Evolutionary conservation across 768 basidiomycete genomes (phyloP).

Genomic region (Macrolepiota fuliginosa): DNA sequence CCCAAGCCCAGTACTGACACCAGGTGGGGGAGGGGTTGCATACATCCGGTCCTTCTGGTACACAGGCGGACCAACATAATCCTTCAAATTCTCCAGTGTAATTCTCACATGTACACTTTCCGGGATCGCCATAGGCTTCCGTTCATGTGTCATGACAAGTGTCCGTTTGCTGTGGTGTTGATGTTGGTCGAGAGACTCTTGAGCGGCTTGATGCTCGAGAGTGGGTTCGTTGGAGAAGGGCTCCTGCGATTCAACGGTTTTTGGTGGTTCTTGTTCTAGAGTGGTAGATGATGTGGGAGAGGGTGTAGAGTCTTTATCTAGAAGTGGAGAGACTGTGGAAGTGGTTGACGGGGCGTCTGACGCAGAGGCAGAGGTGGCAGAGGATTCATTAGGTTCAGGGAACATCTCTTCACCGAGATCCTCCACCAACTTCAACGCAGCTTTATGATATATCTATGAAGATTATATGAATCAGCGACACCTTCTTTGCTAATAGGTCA

Average conservation of each 20-base stretch:
- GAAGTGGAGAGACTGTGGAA: conserved; percentile 17
- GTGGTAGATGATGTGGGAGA: neutral
- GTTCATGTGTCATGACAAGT: conserved; percentile 70
- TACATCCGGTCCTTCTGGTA: too few species aligned
- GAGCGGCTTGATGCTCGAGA: conserved; percentile 4
- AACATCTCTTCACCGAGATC: too few species aligned
- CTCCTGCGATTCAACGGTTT: conserved; percentile 51
- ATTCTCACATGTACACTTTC: too few species aligned
- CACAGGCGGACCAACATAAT: too few species aligned
- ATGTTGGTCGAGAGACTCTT: too few species aligned
- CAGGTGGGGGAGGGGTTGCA: too few species aligned
- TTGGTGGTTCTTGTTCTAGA: neutral
- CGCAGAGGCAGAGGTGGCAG: conserved; percentile 53
- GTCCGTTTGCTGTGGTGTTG: conserved; percentile 18
- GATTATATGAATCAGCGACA: neutral
- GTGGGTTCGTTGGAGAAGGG: conserved; percentile 39
- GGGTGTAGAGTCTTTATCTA: neutral
- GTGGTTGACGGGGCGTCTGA: conserved; percentile 17
- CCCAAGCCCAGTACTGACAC: too few species aligned
- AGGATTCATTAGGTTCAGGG: too few species aligned
- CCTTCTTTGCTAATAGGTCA: too few species aligned
- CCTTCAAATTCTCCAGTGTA: too few species aligned
- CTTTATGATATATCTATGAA: conserved; percentile 89
- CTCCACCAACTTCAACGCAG: too few species aligned
- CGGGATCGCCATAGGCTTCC: conserved; percentile 79